Evolutionary conservation across 495 filamentous ascomycete species (phyloP).

Genomic region (Stereocaulon alpinum): DNA sequence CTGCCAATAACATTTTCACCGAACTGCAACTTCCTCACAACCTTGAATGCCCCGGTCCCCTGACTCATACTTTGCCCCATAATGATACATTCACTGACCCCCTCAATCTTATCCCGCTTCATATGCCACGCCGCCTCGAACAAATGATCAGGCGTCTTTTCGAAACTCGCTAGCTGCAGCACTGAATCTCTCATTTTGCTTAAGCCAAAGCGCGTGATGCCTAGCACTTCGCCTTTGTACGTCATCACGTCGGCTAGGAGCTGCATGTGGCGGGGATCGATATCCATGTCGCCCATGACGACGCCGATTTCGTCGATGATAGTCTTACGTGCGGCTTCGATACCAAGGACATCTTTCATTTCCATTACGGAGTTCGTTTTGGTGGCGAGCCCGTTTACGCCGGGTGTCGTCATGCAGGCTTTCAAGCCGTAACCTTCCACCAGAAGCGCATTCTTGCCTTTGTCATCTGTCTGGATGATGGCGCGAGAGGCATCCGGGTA

Average conservation of each 20-base stretch:
- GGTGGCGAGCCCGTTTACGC: conserved; percentile 63
- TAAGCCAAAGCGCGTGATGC: conserved; percentile 92
- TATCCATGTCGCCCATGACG: conserved; percentile 88
- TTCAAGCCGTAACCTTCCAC: conserved; percentile 92
- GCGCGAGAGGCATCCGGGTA: conserved; percentile 78
- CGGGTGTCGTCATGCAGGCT: conserved; percentile 83
- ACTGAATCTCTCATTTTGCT: conserved; percentile 96
- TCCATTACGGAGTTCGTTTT: conserved; percentile 87
- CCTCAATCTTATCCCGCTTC: conserved; percentile 80
- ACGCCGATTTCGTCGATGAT: conserved; percentile 69
- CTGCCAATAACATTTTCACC: conserved; percentile 52
- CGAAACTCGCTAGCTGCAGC: conserved; percentile 89
- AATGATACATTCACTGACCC: conserved; percentile 95
- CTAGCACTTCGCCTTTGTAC: conserved; percentile 94
- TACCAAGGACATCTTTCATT: conserved; percentile 82
- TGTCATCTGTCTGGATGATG: conserved; percentile 72
- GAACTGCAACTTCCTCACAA: conserved; percentile 66
- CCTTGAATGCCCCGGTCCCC: conserved; percentile 85
- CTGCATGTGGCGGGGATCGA: conserved; percentile 98
- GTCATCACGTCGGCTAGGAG: conserved; percentile 99
- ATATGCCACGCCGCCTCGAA: conserved; percentile 89
- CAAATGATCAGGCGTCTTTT: conserved; percentile 96
- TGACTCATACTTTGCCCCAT: conserved; percentile 89
- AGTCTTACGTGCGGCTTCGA: conserved; percentile 81
- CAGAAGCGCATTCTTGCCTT: conserved; percentile 54